A percentile compares a stretch with the other conserved stretches of the same genome.
These are phyloP conservation scores for Desmodesmus armatus DNA, from an alignment of 139 green algal species.

Conservation along the genomic window DNA sequence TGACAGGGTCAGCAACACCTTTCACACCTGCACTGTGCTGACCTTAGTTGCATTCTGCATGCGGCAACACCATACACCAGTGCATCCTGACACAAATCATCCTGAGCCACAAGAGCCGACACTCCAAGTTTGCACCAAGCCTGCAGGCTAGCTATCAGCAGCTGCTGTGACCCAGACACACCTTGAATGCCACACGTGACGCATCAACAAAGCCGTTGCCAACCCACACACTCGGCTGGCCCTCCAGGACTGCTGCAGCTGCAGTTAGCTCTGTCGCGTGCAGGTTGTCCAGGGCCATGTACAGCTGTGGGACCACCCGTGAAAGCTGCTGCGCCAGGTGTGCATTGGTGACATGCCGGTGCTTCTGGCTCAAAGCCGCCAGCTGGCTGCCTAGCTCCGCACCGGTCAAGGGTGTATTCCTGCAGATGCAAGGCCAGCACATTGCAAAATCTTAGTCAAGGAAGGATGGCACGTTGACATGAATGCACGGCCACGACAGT, in stretches of 20 bases:
- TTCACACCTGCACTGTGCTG: no score
- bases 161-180: not conserved
- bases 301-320: constrained; percentile 55
- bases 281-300: constrained; percentile 47
- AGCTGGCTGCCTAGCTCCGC: constrained; percentile 69
- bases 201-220: constrained; percentile 75
- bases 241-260: constrained; percentile 59
- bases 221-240: constrained; percentile 73
- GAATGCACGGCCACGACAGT: no score
- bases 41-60: no score
- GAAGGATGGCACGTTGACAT: no score
- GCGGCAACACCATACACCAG: not conserved
- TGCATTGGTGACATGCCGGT: constrained; percentile 49
- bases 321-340: constrained; percentile 61
- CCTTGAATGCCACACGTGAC: constrained; percentile 69
- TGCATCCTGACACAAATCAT: not conserved
- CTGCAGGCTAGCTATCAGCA: not conserved
- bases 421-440: no score
- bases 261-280: constrained; percentile 58
- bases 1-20: no score
- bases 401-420: constrained; percentile 47
- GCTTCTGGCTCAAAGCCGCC: constrained; percentile 55
- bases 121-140: not conserved
- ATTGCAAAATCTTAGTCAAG: no score
- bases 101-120: not conserved